Evolutionary conservation across 164 flowering plant genomes (phyloP).

Genomic region (Macadamia tetraphylla): DNA sequence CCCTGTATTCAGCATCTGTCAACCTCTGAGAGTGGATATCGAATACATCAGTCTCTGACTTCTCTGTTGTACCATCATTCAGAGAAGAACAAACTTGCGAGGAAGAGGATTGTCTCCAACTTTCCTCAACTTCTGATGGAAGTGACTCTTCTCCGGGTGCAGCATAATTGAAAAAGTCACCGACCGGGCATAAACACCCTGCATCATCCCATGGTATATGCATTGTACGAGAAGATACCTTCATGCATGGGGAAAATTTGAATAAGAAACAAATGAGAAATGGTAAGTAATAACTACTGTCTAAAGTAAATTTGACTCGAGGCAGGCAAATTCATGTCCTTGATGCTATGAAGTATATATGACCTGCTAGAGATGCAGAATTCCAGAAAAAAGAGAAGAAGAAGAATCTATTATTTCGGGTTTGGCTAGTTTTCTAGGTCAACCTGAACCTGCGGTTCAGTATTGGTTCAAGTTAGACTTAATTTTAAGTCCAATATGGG

Average conservation of each 20-base stretch:
- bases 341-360: too few relatives aligned
- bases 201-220: slow-evolving; percentile 95
- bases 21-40: slow-evolving; percentile 34
- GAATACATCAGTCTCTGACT: slow-evolving; percentile 16
- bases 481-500: too few relatives aligned
- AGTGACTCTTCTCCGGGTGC: slow-evolving; percentile 64
- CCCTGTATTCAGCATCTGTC: slow-evolving; percentile 73
- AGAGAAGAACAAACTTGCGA: slow-evolving; percentile 12
- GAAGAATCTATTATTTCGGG: too few relatives aligned
- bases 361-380: too few relatives aligned
- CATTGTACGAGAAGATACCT: slow-evolving; percentile 89
- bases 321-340: too few relatives aligned
- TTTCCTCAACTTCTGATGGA: slow-evolving; percentile 17
- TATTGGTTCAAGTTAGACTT: too few relatives aligned
- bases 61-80: slow-evolving; percentile 11
- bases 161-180: slow-evolving; percentile 88
- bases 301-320: neutral
- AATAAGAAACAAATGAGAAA: neutral
- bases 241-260: slow-evolving; percentile 10
- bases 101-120: slow-evolving; percentile 11
- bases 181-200: slow-evolving; percentile 96
- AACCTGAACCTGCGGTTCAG: too few relatives aligned
- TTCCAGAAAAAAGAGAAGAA: too few relatives aligned
- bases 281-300: neutral
- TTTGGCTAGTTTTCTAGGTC: too few relatives aligned